A percentile compares a stretch with the other conserved stretches of the same genome.
Conservation (phyloP, 192 early-diverging fungal species). For the Coemansia sp. region DNA sequence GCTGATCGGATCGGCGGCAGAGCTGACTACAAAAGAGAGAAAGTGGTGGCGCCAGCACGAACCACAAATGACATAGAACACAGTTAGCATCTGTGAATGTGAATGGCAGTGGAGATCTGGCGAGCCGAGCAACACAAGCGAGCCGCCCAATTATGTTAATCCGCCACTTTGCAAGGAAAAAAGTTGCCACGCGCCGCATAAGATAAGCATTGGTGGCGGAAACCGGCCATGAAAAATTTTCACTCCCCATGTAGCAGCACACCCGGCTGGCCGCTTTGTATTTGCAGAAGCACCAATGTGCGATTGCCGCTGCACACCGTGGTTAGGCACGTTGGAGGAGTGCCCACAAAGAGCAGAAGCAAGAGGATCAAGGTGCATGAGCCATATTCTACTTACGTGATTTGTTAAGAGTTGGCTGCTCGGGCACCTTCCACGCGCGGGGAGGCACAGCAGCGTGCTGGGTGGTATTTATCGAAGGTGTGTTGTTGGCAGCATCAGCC, state of each 20-base stretch:
- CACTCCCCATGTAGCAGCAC: not conserved
- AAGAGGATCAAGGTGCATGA: not conserved
- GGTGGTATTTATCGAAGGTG: conserved; percentile 2
- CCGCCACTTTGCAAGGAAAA: not conserved
- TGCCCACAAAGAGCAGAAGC: not conserved
- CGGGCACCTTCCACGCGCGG: conserved; percentile 59
- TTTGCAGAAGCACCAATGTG: not conserved
- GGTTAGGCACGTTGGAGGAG: not conserved
- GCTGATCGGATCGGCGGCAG: conserved; percentile 32
- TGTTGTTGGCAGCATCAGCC: not conserved
- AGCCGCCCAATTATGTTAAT: conserved; percentile 1
- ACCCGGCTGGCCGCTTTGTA: not conserved
- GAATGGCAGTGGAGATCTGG: not conserved
- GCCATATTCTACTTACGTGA: conserved; percentile 31
- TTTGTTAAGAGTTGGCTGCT: conserved; percentile 12
- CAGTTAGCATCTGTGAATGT: not conserved
- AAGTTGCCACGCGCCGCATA: not conserved
- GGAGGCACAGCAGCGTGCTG: conserved; percentile 21
- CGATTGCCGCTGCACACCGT: not conserved
- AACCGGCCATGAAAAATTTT: not conserved
- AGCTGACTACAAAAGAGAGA: conserved; percentile 15
- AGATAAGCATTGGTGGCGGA: not conserved
- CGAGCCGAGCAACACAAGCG: not conserved
- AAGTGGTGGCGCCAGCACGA: not conserved
- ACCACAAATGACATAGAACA: not conserved